Evolutionary conservation across 306 rosid species (phyloP), one percentile per base, ranked within the genome.

Genomic region (Prinsepia uniflora): DNA sequence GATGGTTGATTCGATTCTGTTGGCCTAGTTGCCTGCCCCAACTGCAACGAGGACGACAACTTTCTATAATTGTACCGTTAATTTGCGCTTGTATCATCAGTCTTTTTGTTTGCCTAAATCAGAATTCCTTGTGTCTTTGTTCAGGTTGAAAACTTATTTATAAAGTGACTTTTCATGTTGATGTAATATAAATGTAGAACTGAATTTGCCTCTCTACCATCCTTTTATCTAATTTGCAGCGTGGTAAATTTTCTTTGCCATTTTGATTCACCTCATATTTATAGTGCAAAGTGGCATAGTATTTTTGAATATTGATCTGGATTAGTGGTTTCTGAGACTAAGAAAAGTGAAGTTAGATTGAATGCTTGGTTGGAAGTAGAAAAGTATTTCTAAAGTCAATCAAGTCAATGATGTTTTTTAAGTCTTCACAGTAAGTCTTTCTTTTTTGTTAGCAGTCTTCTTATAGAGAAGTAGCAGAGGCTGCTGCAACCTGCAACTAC

Each of bases 1-100:
- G 72, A 65, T 63, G 71, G 68, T 77, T 70, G 87, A 64, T 63
- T 69, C 67, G 85, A 76, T 76, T 75, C 74, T 57, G 81, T 63
- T 13, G 42, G 22, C 43, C 64, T 24, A 2, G 30, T 24, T 24
- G 30, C 1, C 30, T 79, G 60, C 72, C 76, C 72, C 72, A 59
- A 74, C 56, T 63, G 48, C 75, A 71, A 73, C 68, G 76, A 82
- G 4, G 36, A 30, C 36, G 36, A 30, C 36, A 30, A 30, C 85
- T 74, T 68, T 52, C 34, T 40, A 61, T 53, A 65, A 72, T 17
- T 78, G 76, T 78, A 78, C 80, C 79, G 65, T 72, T 56, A 48
- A 60, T 73, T 73, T 72, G 65, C 62, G 45, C 76, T 58, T 79
- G 87, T 79, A 87, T 50, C 82, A 78, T 66, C 43, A 61, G 5